Base-by-base conservation (phyloP, 2,329 filamentous ascomycete genomes). In the Colletotrichum sp. region DNA sequence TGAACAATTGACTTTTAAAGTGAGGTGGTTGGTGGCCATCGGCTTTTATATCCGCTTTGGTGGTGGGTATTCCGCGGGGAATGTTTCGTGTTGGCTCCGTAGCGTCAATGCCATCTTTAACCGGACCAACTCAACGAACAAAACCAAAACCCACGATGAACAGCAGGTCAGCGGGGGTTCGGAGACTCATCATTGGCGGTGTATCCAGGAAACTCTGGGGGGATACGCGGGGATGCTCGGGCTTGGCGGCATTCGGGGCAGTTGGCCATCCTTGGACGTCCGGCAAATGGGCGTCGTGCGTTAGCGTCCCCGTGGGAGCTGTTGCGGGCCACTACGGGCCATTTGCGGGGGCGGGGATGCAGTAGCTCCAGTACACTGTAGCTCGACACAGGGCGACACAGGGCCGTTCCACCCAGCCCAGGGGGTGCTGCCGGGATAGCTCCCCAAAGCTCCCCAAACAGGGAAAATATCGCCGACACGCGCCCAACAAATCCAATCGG, bases 391-490 rank as follows among this genome's bases (percentile, higher is more conserved):
- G 55, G 28, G 18, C 59, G 30, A 63, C 28, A 63, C 59, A 63
- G 59, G 52, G 26, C 63, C 32, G 59, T 55, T 65, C 36, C 59
- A 65, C 60, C 16, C 8, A 28, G 57, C 24, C 34, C 8, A n/a
- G 30, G 69, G 44, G 10, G 9, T 32, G 13, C 6, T 59, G 30
- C 73, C 26, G 69, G 72, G 28, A 73, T 62, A 75, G 63, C 68
- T 75, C 44, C 68, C 39, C 32, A 65, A 49, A 68, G 73, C 64
- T 59, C 71, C 66, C 73, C 71, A 10, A 73, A 76, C 55, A 32
- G 26, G 70, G 73, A 12, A 68, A 76, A 73, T 60, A 59, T 73
- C 73, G 73, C 73, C 73, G 73, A 62, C 65, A 34, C 9, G 21
- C 55, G 59, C 73, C 73, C 64, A 68, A 65, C 70, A 64, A 73